A percentile compares a stretch with the other conserved stretches of the same genome.
These are phyloP conservation scores for Diaporthe batatas DNA, from an alignment of 2,329 filamentous ascomycete genomes.

Conservation along the genomic window DNA sequence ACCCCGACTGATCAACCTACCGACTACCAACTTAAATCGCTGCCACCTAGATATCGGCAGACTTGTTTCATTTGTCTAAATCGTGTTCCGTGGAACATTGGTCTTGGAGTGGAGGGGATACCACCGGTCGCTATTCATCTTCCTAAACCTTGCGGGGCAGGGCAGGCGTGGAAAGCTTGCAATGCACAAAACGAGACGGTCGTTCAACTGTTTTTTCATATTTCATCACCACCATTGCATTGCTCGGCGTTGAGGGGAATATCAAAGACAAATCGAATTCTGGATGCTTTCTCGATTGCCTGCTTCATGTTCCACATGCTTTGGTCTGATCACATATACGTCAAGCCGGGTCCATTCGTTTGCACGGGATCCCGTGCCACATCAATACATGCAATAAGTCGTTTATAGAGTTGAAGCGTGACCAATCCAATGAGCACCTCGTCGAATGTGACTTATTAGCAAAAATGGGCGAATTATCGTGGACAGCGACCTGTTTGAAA, in stretches of 20 bases:
- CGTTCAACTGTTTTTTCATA: slow-evolving; percentile 28
- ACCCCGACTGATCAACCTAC: slow-evolving; percentile 72
- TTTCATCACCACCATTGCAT: slow-evolving; percentile 41
- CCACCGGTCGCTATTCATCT: slow-evolving; percentile 35
- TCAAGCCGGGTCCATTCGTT: neutral
- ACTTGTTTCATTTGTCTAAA: slow-evolving; percentile 32
- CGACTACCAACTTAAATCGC: neutral
- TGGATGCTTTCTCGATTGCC: slow-evolving; percentile 26
- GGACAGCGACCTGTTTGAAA: neutral
- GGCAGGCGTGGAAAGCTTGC: slow-evolving; percentile 24
- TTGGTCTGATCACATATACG: slow-evolving; percentile 1
- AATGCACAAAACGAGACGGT: slow-evolving; percentile 34
- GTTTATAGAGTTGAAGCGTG: neutral
- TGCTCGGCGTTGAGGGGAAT: slow-evolving; percentile 42
- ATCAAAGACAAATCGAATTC: slow-evolving; percentile 33
- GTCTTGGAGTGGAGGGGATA: slow-evolving; percentile 23
- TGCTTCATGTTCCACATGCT: slow-evolving; percentile 16
- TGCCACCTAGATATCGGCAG: slow-evolving; percentile 1
- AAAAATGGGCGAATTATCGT: neutral
- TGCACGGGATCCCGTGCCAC: neutral
- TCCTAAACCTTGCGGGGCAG: slow-evolving; percentile 3
- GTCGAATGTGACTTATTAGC: neutral
- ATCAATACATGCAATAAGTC: slow-evolving; percentile 6
- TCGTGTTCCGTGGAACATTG: slow-evolving; percentile 27
- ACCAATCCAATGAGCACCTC: neutral